A percentile compares a stretch with the other conserved stretches of the same genome.
Evolutionary conservation across 1,139 yeast genomes (phyloP).

Genomic region (Sugiyamaella grinbergsii): DNA sequence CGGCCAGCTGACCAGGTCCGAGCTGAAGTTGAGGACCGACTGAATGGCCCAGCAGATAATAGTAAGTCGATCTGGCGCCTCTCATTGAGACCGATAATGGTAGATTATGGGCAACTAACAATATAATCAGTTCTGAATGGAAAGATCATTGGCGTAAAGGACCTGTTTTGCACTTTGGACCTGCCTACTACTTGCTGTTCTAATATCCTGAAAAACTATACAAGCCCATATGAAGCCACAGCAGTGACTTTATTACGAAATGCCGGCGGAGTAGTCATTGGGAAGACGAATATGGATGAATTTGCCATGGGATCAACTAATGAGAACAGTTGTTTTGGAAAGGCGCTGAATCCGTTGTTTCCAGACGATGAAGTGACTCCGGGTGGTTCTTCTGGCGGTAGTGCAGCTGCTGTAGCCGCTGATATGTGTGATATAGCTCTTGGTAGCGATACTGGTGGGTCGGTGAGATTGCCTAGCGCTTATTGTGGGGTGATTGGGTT

Average conservation of each 20-base stretch:
- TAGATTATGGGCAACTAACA: too few species aligned
- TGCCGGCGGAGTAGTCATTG: conserved; percentile 60
- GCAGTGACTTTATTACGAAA: conserved; percentile 56
- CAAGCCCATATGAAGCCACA: conserved; percentile 82
- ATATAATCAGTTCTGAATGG: conserved; percentile 30
- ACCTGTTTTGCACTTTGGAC: conserved; percentile 68
- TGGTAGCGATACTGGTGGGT: conserved; percentile 98
- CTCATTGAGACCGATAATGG: too few species aligned
- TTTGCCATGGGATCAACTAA: conserved; percentile 87
- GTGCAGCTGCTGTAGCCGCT: conserved; percentile 88
- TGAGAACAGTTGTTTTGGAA: conserved; percentile 59
- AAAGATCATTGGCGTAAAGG: conserved; percentile 59
- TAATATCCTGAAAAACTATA: conserved; percentile 50
- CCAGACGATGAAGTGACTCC: conserved; percentile 47
- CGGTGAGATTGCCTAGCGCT: conserved; percentile 88
- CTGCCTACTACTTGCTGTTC: conserved; percentile 81
- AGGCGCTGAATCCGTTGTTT: conserved; percentile 59
- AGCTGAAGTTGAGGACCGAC: conserved; percentile 22
- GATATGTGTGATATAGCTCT: conserved; percentile 65
- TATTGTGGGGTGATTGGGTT: conserved; percentile 83
- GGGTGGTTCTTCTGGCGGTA: conserved; percentile 97
- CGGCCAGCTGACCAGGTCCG: conserved; percentile 26
- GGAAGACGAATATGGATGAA: conserved; percentile 94
- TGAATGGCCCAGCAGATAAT: background rate
- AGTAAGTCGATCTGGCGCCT: too few species aligned